phyloP scores from a whole-genome alignment of 2,329 filamentous ascomycete species.

The Colletotrichum lentis region DNA sequence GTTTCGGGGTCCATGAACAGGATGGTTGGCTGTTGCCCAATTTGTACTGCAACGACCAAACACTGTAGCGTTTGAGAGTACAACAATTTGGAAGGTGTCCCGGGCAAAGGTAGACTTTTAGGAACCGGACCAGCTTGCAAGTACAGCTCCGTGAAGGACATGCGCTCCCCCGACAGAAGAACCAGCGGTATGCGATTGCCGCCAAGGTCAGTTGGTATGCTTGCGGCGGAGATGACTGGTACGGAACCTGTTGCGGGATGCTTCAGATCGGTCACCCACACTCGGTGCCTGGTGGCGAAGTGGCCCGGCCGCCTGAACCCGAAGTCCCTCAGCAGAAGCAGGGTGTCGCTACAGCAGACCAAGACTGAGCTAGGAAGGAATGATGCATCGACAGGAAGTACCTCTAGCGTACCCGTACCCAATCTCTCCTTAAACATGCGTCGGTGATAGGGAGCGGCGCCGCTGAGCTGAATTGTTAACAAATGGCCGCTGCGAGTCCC shows the following conservation, averaged over 20 bases:
- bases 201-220: slow-evolving; percentile 52
- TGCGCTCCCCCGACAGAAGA: slow-evolving; percentile 58
- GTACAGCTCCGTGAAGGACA: slow-evolving; percentile 64
- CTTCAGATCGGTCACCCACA: slow-evolving; percentile 62
- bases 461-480: slow-evolving; percentile 49
- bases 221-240: slow-evolving; percentile 57
- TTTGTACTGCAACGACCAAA: slow-evolving; percentile 61
- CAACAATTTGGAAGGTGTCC: slow-evolving; percentile 61
- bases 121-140: slow-evolving; percentile 56
- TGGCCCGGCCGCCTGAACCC: slow-evolving; percentile 41
- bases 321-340: slow-evolving; percentile 55
- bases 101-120: slow-evolving; percentile 56
- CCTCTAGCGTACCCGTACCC: slow-evolving; percentile 49
- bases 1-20: slow-evolving; percentile 66
- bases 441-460: slow-evolving; percentile 39
- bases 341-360: slow-evolving; percentile 58
- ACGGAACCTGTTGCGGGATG: slow-evolving; percentile 57
- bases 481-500: slow-evolving; percentile 64
- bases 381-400: slow-evolving; percentile 42
- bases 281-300: slow-evolving; percentile 53
- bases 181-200: slow-evolving; percentile 55
- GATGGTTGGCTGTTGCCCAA: slow-evolving; percentile 56
- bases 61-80: slow-evolving; percentile 63
- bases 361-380: slow-evolving; percentile 46
- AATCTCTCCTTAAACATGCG: slow-evolving; percentile 47